Base-by-base conservation (phyloP, 129 eudicot genomes). In the Artemisia tridentata region DNA sequence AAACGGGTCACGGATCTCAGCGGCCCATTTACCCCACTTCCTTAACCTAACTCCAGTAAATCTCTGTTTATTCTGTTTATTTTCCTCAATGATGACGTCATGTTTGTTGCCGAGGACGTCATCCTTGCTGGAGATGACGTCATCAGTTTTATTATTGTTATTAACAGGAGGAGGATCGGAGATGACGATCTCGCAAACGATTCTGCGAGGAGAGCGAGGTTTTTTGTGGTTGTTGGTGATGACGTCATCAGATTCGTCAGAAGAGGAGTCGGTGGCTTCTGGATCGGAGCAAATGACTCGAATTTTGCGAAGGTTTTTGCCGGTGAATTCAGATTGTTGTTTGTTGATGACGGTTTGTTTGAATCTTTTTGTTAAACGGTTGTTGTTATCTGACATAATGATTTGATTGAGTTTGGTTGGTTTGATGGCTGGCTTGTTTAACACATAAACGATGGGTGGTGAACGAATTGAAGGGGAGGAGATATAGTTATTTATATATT, bases 1-100 rank as follows among this genome's bases (percentile, higher is more conserved):
- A 53, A 80, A 74, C 23, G 84, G 84, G 23, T 80, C 84, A 46
- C 80, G 84, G 67, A 80, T 80, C 84, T 80, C 84, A 3, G 84
- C 65, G 0, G 84, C 69, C 84, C 84, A 80, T 43, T 64, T 74
- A 0, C 84, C 80, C 71, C 84, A 68, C 47, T 69, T 79, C 20
- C 79, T 23, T 52, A 68, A 69, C 61, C 79, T 69, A 62, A 74
- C 80, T 2, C 84, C 84, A 21, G 76, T 49, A 18, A 61, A 69
- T 18, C 68, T 68, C 72, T 80, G 74, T 38, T 38, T 38, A 38
- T 38, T 38, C 1, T n/a, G n/a, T n/a, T 38, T 38, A 38, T 38
- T 7, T 4, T 6, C 5, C 34, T 34, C 43, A 0, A 0, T 1
- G 10, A 38, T 38, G 45, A 38, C 45, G 45, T 38, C 45, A 38